These are phyloP conservation scores for Biscogniauxia sp. DNA, from an alignment of 2,329 filamentous ascomycete species.

Conservation along the genomic window DNA sequence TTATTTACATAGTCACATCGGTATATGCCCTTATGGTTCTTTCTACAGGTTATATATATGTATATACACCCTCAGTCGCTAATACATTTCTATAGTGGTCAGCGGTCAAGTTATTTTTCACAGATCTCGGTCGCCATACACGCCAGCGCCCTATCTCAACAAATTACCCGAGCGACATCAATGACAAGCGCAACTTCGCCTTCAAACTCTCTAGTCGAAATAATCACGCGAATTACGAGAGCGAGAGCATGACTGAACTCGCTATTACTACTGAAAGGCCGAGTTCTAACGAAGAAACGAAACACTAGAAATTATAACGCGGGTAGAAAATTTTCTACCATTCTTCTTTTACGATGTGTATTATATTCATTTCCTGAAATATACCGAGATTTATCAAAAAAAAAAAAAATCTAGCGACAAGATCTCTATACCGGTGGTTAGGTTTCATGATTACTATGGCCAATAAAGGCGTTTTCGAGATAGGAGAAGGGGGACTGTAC, in stretches of 20 bases:
- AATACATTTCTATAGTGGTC: conserved; percentile 39
- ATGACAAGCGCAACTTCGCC: conserved; percentile 24
- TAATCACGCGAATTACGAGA: conserved; percentile 41
- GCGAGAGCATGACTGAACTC: conserved; percentile 52
- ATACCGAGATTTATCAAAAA: neutral
- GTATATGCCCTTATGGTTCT: neutral
- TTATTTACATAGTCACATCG: conserved; percentile 73
- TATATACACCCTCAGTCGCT: neutral
- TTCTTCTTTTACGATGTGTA: neutral
- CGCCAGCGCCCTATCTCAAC: conserved; percentile 20
- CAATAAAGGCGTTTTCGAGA: neutral
- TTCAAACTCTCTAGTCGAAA: conserved; percentile 34
- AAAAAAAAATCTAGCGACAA: neutral
- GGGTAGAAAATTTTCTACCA: neutral
- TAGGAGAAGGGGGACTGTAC: neutral
- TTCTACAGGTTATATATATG: neutral
- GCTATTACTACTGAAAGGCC: conserved; percentile 36
- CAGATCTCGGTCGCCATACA: conserved; percentile 34
- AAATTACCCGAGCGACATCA: conserved; percentile 18
- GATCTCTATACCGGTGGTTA: neutral
- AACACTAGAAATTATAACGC: conserved; percentile 5
- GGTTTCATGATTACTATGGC: neutral
- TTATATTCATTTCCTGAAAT: neutral
- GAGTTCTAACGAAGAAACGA: conserved; percentile 34
- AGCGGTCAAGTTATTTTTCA: conserved; percentile 53